These are phyloP conservation scores for Coccomyxa subellipsoidea DNA, from an alignment of 163 green algal genomes.

Conservation along the genomic window DNA sequence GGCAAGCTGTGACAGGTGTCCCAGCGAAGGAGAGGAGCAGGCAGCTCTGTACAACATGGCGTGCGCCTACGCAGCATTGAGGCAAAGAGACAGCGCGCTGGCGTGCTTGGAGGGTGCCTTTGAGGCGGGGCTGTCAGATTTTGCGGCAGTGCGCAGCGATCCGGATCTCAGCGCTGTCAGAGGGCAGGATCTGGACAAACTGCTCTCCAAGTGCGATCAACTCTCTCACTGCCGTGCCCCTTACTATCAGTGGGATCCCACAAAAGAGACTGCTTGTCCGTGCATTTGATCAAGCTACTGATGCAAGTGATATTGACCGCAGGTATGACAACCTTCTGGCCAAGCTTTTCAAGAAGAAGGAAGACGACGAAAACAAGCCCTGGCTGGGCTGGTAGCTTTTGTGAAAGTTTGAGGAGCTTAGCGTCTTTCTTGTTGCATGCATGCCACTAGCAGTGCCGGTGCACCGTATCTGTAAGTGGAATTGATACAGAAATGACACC, in stretches of 20 bases:
- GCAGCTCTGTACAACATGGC: constrained; percentile 72
- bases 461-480: no score
- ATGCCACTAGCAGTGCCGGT: no score
- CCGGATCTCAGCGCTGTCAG: constrained; percentile 48
- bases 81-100: constrained; percentile 40
- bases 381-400: neutral
- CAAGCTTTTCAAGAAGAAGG: constrained; percentile 23
- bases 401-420: no score
- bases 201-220: constrained; percentile 41
- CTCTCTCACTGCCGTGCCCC: neutral
- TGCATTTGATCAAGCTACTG: no score
- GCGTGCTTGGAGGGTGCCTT: constrained; percentile 65
- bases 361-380: neutral
- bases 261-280: no score
- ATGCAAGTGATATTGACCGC: no score
- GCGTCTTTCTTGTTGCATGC: no score
- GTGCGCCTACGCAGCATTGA: constrained; percentile 57
- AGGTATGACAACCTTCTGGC: constrained; percentile 25
- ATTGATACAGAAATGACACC: no score
- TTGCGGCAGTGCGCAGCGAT: constrained; percentile 42
- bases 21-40: constrained; percentile 65
- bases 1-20: constrained; percentile 36
- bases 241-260: no score
- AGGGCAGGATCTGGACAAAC: constrained; percentile 38
- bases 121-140: constrained; percentile 57